Base-by-base conservation (phyloP, 352 stramenopile species). In the Aphanomyces cochlioides region DNA sequence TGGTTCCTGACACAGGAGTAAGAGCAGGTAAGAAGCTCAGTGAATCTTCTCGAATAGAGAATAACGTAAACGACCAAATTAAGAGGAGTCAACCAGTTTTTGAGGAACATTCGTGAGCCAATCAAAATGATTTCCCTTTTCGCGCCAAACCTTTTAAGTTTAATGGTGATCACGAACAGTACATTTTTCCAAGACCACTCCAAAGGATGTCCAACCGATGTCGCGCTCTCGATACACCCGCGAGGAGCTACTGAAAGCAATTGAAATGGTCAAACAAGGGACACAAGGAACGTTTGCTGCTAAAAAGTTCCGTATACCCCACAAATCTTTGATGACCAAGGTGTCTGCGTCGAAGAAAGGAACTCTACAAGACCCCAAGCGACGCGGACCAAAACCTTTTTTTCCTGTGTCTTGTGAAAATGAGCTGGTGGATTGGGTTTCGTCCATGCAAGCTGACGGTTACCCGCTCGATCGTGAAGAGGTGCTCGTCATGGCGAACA, bases 391-490 rank as follows among this genome's bases (percentile, higher is more conserved):
- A 5, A 61, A 61, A 36, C 15, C 21, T 19, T 8, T 40, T 7
- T 36, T 61, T 4, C 54, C 54, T 13, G 15, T 37, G 5, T 13
- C 7, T 6, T 61, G 54, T 37, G 54, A 61, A 61, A 61, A 36
- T 8, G 54, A 61, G 12, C 6, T 61, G 4, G 54, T 61, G 6
- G 13, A 5, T 7, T 61, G 54, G 54, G 43, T 61, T 61, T 21
- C 43, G 39, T 21, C 54, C 5, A 61, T 61, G 54, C 54, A 61
- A 17, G 8, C 19, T 45, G 54, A 61, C 21, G 54, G 54, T n/a
- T 37, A 61, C 36, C 54, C 54, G n/a, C 4, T 36, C 7, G 54
- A 61, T 12, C 5, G n/a, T n/a, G n/a, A n/a, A n/a, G n/a, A n/a
- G n/a, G n/a, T n/a, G n/a, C n/a, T n/a, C 13, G 54, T 38, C 54